Conservation (phyloP, 164 flowering plant species). For the Malania oleifera region DNA sequence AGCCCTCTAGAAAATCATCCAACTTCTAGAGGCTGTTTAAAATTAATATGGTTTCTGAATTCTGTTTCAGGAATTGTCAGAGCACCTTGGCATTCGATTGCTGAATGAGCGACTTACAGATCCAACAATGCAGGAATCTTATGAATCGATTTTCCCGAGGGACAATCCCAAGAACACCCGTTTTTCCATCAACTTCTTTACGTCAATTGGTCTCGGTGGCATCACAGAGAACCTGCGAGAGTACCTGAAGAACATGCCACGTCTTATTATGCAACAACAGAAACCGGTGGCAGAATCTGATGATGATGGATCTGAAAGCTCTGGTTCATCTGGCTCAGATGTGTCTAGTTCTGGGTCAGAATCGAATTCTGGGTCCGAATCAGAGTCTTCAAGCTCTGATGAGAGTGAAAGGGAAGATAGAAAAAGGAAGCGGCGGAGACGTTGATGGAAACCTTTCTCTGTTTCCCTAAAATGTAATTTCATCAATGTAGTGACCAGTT, state of each 20-base stretch:
- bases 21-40: constrained; percentile 3
- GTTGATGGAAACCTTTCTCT: no score
- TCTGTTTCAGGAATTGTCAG: constrained; percentile 71
- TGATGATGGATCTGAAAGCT: constrained; percentile 38
- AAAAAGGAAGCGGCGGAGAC: constrained; percentile 35
- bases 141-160: constrained; percentile 80
- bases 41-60: neutral
- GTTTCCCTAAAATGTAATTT: no score
- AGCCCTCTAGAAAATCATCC: no score
- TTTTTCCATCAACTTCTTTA: constrained; percentile 84
- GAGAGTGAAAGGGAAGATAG: constrained; percentile 27
- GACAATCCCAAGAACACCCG: constrained; percentile 90
- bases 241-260: constrained; percentile 85
- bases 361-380: constrained; percentile 15
- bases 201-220: constrained; percentile 94
- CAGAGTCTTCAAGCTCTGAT: constrained; percentile 35
- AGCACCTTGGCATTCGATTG: constrained; percentile 76
- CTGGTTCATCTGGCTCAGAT: constrained; percentile 30
- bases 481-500: no score
- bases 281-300: constrained; percentile 49
- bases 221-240: constrained; percentile 81
- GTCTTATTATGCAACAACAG: constrained; percentile 86
- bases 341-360: constrained; percentile 25
- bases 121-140: constrained; percentile 70
- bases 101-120: constrained; percentile 78